Evolutionary conservation across 768 basidiomycete genomes (phyloP).

Genomic region (Lentinula sp.): DNA sequence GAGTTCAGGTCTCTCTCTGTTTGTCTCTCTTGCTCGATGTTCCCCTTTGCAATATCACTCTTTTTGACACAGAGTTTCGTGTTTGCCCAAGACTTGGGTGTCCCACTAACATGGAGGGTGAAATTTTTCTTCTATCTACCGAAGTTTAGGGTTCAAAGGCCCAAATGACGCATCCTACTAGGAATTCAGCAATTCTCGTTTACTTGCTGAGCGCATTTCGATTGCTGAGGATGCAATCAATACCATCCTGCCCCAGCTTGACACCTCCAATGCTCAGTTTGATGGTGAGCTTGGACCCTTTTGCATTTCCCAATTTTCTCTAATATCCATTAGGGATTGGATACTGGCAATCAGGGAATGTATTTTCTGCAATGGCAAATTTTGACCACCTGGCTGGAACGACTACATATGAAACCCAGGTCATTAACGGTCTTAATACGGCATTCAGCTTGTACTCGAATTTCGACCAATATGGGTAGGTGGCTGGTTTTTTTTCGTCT

Average conservation of each 20-base stretch:
- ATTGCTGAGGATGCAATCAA: slow-evolving; percentile 38
- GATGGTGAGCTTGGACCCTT: slow-evolving; percentile 23
- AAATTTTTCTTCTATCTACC: neutral
- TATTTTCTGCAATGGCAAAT: slow-evolving; percentile 44
- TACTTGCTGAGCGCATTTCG: slow-evolving; percentile 29
- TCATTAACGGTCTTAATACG: slow-evolving; percentile 33
- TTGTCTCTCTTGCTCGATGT: neutral
- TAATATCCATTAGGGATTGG: slow-evolving; percentile 30
- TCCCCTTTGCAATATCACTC: neutral
- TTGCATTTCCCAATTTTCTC: no score
- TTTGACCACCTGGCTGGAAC: slow-evolving; percentile 33
- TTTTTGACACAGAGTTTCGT: neutral
- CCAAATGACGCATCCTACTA: slow-evolving; percentile 8
- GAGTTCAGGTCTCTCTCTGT: neutral
- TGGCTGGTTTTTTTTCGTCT: neutral
- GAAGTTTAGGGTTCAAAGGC: neutral
- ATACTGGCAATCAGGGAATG: slow-evolving; percentile 50
- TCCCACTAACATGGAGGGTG: slow-evolving; percentile 5
- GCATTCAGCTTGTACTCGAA: slow-evolving; percentile 32
- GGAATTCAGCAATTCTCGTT: slow-evolving; percentile 35
- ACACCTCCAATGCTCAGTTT: slow-evolving; percentile 32
- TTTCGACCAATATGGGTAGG: slow-evolving; percentile 39
- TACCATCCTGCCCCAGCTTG: slow-evolving; percentile 29
- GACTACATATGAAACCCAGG: slow-evolving; percentile 29
- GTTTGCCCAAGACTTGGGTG: slow-evolving; percentile 3